Evolutionary conservation across 257 asterid genomes (phyloP).

Genomic region (Scutellaria barbata): DNA sequence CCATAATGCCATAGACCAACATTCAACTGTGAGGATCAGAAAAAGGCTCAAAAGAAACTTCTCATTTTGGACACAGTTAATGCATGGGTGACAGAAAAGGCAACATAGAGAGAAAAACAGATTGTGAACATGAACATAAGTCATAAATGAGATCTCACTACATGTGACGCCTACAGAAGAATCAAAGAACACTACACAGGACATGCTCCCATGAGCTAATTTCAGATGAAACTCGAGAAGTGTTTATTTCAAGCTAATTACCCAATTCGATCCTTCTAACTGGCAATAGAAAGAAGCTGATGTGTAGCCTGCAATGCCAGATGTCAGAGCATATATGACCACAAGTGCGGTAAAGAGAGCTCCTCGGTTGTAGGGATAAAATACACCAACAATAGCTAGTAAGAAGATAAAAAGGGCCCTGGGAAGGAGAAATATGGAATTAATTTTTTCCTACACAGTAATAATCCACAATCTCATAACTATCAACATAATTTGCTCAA

Average conservation of each 20-base stretch:
- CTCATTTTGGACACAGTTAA: neutral
- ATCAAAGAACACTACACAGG: neutral
- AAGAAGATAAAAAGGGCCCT: conserved; percentile 66
- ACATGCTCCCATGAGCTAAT: neutral
- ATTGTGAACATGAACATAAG: conserved; percentile 1
- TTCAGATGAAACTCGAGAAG: conserved; percentile 11
- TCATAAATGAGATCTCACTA: neutral
- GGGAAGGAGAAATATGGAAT: conserved; percentile 17
- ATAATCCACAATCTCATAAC: neutral
- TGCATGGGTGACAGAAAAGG: neutral
- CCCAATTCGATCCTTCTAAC: conserved; percentile 82
- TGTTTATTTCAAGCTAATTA: conserved; percentile 29
- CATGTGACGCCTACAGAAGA: neutral
- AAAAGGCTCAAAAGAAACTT: neutral
- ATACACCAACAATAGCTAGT: conserved; percentile 71
- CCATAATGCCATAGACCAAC: neutral
- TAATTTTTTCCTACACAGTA: neutral
- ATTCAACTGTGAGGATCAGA: neutral
- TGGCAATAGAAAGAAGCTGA: conserved; percentile 69
- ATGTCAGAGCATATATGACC: conserved; percentile 72
- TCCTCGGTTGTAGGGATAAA: conserved; percentile 77
- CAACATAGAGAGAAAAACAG: neutral
- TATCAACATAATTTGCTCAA: neutral
- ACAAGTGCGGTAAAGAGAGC: conserved; percentile 63
- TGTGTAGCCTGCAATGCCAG: conserved; percentile 70